Conservation (phyloP, 1,284 basidiomycete genomes). For the Puccinia coronata region DNA sequence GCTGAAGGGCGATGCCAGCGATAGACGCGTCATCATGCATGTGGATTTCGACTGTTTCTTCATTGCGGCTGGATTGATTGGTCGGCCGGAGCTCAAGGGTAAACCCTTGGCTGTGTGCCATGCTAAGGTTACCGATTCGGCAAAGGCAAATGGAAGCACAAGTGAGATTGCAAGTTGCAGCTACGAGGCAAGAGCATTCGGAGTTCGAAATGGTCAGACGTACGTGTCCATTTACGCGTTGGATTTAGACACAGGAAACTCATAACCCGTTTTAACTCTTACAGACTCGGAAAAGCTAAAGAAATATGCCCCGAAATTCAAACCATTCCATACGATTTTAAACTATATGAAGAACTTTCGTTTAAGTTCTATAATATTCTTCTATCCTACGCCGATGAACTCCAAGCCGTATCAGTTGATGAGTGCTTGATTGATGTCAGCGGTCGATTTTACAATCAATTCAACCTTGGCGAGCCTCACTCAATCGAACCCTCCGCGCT, state of each 20-base stretch:
- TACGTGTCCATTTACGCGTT: conserved; percentile 56
- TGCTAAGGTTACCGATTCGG: conserved; percentile 72
- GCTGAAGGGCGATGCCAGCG: conserved; percentile 58
- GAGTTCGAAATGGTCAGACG: conserved; percentile 94
- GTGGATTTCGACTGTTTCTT: conserved; percentile 98
- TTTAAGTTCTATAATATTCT: conserved; percentile 84
- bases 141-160: conserved; percentile 67
- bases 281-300: conserved; percentile 75
- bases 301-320: conserved; percentile 71
- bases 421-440: conserved; percentile 92
- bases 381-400: conserved; percentile 81
- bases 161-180: conserved; percentile 93
- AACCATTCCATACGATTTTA: conserved; percentile 90
- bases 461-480: conserved; percentile 51
- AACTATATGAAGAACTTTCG: conserved; percentile 60
- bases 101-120: conserved; percentile 94
- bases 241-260: neutral
- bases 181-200: conserved; percentile 85
- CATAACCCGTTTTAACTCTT: neutral
- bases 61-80: conserved; percentile 80
- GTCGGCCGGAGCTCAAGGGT: conserved; percentile 74
- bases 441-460: conserved; percentile 62
- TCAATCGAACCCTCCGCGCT: conserved; percentile 57
- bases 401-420: conserved; percentile 93
- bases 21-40: conserved; percentile 78